Evolutionary conservation across 768 basidiomycete genomes (phyloP), one percentile per base, ranked within the genome.

Genomic region (Panellus pusillus): DNA sequence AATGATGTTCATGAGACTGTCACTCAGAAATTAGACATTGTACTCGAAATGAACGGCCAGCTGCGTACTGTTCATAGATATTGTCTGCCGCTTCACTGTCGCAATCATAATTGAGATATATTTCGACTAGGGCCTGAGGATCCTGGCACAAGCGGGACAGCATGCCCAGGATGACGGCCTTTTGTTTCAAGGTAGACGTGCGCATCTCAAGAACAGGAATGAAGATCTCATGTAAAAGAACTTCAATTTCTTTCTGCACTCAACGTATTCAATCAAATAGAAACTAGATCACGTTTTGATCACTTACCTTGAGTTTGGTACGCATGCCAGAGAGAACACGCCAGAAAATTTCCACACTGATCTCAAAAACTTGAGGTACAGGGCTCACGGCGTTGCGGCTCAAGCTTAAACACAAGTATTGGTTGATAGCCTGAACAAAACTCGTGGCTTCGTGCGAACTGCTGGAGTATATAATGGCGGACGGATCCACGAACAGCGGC

Each of bases 71-170:
- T 65, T 99, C 97, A 70, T 98, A 99, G 53, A 98, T 95, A 72
- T 99, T 98, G 65, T 97, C 96, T 9, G 82, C 81, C 4, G 96
- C 93, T 54, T 93, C 88, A 54, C 93, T 83, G 65, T 99, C 97
- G 67, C 97, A 99, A 66, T 99, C 97, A 66, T 99, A 99, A 69
- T 99, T 99, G 68, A 99, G 86, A 72, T 98, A 99, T 52, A 98
- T 85, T 69, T 99, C 97, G 28, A 99, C 97, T 17, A 99, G 77
- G 9, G 96, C 94, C 69, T 98, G 97, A 2, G 97, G 94, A 65
- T 98, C 97, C 68, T 96, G 91, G 64, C 91, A 95, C 14, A 99
- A 73, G 38, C 90, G 83, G 15, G 83, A 83, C 28, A 96, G 69
- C 87, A 97, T 95, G 37, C 83, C 87, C 47, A 98, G 77, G 48